phyloP scores from a whole-genome alignment of 768 basidiomycete species.

The Tubosaeta sp. region DNA sequence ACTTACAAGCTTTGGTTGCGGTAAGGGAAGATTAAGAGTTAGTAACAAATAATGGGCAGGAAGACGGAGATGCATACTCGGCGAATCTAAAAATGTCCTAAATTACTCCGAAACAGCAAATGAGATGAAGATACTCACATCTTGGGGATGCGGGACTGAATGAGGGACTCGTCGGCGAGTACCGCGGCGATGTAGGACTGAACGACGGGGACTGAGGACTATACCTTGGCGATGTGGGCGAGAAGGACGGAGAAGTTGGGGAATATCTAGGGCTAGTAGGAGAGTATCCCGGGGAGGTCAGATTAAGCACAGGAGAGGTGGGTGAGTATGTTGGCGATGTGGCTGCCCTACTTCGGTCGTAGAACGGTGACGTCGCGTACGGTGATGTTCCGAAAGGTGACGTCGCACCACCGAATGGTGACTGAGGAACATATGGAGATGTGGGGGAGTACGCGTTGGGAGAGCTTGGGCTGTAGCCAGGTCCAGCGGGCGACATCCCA shows the following conservation, averaged over 20 bases:
- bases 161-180: constrained; percentile 86
- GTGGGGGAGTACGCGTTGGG: constrained; percentile 87
- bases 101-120: background rate
- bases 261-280: constrained; percentile 80
- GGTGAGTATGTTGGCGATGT: constrained; percentile 88
- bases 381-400: constrained; percentile 81
- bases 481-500: constrained; percentile 84
- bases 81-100: constrained; percentile 53
- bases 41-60: constrained; percentile 19
- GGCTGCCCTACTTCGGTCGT: constrained; percentile 55
- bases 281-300: constrained; percentile 71
- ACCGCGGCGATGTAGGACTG: constrained; percentile 84
- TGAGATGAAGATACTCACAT: constrained; percentile 46
- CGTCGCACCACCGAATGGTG: constrained; percentile 77
- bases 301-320: constrained; percentile 76
- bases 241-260: constrained; percentile 80
- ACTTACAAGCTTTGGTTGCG: constrained; percentile 57
- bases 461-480: constrained; percentile 88
- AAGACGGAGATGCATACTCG: constrained; percentile 51
- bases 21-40: constrained; percentile 5
- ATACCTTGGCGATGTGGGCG: constrained; percentile 79
- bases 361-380: constrained; percentile 83
- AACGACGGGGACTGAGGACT: constrained; percentile 89
- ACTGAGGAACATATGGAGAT: constrained; percentile 84
- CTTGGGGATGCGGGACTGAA: constrained; percentile 93